Evolutionary conservation across 2,329 filamentous ascomycete genomes (phyloP).

Genomic region (Didymella arachidicola): DNA sequence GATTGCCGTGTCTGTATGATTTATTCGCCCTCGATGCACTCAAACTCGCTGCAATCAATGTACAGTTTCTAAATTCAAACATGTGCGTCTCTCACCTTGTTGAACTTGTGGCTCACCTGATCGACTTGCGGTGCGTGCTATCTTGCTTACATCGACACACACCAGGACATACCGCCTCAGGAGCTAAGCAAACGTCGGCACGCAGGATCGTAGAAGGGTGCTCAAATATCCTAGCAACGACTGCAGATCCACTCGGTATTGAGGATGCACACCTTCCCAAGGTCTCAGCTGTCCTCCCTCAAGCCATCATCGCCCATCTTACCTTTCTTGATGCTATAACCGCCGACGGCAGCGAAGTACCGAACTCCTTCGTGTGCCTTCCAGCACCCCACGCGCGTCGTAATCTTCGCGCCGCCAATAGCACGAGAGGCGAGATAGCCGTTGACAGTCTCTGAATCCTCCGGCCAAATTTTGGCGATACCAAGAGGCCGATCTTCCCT

Average conservation of each 20-base stretch:
- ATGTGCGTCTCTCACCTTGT: too few species aligned
- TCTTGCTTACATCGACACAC: background rate
- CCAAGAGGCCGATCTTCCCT: background rate
- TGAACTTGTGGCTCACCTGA: background rate
- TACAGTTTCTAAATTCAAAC: too few species aligned
- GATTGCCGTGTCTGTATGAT: too few species aligned
- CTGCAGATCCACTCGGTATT: background rate
- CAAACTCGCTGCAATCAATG: too few species aligned
- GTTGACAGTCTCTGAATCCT: background rate
- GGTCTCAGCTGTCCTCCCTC: background rate
- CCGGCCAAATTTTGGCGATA: background rate
- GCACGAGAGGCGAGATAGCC: background rate
- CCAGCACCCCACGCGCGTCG: slow-evolving; percentile 2
- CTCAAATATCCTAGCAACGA: background rate
- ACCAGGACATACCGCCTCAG: background rate
- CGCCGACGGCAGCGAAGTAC: background rate
- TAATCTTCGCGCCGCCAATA: slow-evolving; percentile 11
- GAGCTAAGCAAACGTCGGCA: too few species aligned
- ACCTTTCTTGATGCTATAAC: background rate
- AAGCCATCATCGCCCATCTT: slow-evolving; percentile 3
- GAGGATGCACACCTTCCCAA: background rate
- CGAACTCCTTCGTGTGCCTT: background rate
- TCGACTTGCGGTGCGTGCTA: background rate
- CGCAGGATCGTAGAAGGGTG: background rate
- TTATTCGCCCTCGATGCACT: too few species aligned